Conservation (phyloP, 306 rosid species). For the apple (Malus domestica) region ASM211411v1 NC_041797.1:5625501-5626000, state of each 20-base stretch:
- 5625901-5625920: no score
- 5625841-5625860: neutral
- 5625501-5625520: neutral
- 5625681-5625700: neutral
- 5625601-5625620: conserved; percentile 33
- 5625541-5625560: conserved; percentile 3
- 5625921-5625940: no score
- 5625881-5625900: no score
- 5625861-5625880: no score
- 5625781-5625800: neutral
- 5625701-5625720: neutral
- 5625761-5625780: neutral
- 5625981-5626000: no score
- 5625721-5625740: neutral
- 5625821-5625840: neutral
- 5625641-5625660: neutral
- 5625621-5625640: conserved; percentile 27
- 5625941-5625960: no score
- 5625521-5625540: neutral
- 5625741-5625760: neutral
- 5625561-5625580: conserved; percentile 27
- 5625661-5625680: neutral
- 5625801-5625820: neutral
- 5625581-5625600: conserved; percentile 36
- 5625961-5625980: no score